Conservation (phyloP, 2,329 filamentous ascomycete genomes). For the Fusarium xylarioides region DNA sequence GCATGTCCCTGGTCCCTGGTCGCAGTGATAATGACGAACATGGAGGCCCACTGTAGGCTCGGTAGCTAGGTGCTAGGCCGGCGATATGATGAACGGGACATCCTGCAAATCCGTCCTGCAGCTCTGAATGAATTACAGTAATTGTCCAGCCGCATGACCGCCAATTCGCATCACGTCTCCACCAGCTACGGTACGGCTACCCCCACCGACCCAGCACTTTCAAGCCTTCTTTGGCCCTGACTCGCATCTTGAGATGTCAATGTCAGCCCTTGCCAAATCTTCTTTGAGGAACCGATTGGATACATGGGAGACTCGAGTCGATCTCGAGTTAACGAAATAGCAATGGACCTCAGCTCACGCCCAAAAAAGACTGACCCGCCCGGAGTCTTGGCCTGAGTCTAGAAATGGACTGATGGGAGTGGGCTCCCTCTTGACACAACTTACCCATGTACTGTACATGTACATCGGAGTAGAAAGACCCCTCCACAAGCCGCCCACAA, state of each 20-base stretch:
- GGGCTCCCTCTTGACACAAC: constrained; percentile 25
- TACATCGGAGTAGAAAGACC: constrained; percentile 22
- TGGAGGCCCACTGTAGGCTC: constrained; percentile 41
- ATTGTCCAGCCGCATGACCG: constrained; percentile 32
- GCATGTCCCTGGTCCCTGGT: background rate
- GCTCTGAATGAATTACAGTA: constrained; percentile 8
- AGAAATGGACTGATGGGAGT: constrained; percentile 31
- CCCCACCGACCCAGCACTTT: constrained; percentile 17
- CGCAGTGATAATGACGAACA: constrained; percentile 41
- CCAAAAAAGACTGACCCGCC: background rate
- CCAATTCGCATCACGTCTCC: constrained; percentile 25
- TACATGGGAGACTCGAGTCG: background rate
- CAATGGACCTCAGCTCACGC: background rate
- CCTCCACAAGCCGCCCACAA: constrained; percentile 29
- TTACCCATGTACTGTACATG: constrained; percentile 3
- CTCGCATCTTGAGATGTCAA: constrained; percentile 10
- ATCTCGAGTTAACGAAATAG: background rate
- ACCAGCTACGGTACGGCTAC: constrained; percentile 13
- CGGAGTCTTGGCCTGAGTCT: constrained; percentile 14
- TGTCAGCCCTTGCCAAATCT: background rate
- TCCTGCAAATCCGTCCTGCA: constrained; percentile 36
- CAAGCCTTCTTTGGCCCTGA: constrained; percentile 10
- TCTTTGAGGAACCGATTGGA: background rate
- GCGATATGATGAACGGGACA: constrained; percentile 38
- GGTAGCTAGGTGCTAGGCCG: constrained; percentile 42